These are phyloP conservation scores for Alternaria conjuncta DNA, from an alignment of 2,329 filamentous ascomycete genomes.

Conservation along the genomic window DNA sequence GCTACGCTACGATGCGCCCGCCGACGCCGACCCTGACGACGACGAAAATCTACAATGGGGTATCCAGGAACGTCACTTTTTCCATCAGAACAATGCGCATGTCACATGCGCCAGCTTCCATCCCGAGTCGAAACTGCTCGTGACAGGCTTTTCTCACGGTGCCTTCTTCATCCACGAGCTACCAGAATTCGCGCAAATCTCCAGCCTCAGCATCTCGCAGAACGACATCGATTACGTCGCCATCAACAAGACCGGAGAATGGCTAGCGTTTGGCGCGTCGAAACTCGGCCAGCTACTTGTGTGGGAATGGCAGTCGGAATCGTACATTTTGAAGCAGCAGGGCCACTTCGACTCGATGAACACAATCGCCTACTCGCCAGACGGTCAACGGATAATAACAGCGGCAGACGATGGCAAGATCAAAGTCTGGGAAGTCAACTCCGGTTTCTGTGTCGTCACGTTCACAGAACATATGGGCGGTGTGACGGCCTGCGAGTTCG, in stretches of 20 bases:
- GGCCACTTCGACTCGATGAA: constrained; percentile 98
- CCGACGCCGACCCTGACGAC: constrained; percentile 62
- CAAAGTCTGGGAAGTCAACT: constrained; percentile 97
- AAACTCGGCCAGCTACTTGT: constrained; percentile 95
- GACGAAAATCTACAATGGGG: constrained; percentile 82
- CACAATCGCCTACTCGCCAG: constrained; percentile 87
- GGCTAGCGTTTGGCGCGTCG: constrained; percentile 95
- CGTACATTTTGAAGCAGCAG: constrained; percentile 97
- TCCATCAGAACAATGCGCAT: constrained; percentile 87
- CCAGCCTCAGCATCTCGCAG: constrained; percentile 92
- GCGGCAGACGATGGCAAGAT: constrained; percentile 96
- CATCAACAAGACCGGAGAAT: constrained; percentile 93
- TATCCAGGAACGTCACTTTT: constrained; percentile 89
- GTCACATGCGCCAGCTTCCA: constrained; percentile 93
- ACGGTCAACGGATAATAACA: constrained; percentile 91
- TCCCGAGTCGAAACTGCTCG: constrained; percentile 84
- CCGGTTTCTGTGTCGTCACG: constrained; percentile 96
- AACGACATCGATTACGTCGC: constrained; percentile 95
- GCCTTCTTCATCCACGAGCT: constrained; percentile 94
- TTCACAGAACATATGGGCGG: constrained; percentile 97
- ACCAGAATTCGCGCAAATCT: constrained; percentile 94
- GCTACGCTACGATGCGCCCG: constrained; percentile 62
- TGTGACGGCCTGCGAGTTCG: constrained; percentile 92
- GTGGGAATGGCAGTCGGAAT: constrained; percentile 99
- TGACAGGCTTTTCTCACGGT: constrained; percentile 94